Evolutionary conservation across 2,329 filamentous ascomycete genomes (phyloP), one percentile per base, ranked within the genome.

Genomic region (Myriosclerotinia duriaeana): DNA sequence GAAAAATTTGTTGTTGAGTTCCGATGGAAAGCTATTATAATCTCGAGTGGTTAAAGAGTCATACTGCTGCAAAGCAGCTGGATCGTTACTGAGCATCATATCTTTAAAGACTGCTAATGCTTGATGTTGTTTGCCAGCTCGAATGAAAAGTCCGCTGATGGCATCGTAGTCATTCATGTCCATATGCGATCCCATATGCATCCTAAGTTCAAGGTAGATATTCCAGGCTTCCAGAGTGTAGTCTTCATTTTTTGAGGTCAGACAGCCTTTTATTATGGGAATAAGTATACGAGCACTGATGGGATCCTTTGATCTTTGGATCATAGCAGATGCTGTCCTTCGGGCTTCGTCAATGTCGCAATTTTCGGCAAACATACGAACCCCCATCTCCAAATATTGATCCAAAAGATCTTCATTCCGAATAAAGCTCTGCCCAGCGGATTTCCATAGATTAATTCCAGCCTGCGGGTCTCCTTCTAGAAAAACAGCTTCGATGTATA

Each of bases 51-150:
- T 36, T 20, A 55, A 30, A 11, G 75, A 76, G 67, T 76, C 72
- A 55, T 72, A 53, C 14, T 60, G 53, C 14, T 60, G 52, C 20
- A 36, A 48, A 30, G 53, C 50, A 65, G 61, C 59, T 46, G 60
- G 30, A 50, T 70, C 66, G 7, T 66, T 69, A n/a, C 71, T 73
- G 42, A 76, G 71, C 87, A 96, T 93, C 92, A 97, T 96, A 76
- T 97, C 92, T 71, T 89, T 91, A 77, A 96, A 96, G 0, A 92
- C 86, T 64, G 87, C 85, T 65, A 94, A 82, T 0, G 91, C 91
- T 68, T 88, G 83, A 68, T 89, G 84, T 7, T 86, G 81, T 67
- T 88, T 82, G 64, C 87, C 85, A 8, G 86, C 83, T 30, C 87
- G 81, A 36, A 97, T 79, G 73, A 96, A 91, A 54, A 85, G 85